Conservation (phyloP, 495 filamentous ascomycete genomes). For the Venustampulla echinocandica region DNA sequence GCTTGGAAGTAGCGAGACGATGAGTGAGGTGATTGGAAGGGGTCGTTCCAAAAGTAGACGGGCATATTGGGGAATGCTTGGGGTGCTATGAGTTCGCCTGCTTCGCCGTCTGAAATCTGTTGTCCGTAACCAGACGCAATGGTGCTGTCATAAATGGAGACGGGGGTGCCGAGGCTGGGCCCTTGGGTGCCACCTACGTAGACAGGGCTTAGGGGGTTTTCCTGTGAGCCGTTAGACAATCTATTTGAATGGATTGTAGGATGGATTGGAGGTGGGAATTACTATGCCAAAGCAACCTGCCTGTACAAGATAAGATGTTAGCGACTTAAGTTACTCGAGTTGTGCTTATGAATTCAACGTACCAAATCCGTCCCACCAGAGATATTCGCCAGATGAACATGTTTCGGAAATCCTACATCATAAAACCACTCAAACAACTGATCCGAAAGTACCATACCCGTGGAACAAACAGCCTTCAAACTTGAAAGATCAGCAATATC, state of each 20-base stretch:
- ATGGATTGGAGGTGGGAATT: neutral
- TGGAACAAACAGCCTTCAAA: conserved; percentile 53
- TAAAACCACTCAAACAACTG: conserved; percentile 77
- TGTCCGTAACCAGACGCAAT: conserved; percentile 46
- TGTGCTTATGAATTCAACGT: conserved; percentile 10
- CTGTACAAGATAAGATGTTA: conserved; percentile 17
- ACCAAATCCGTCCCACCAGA: conserved; percentile 72
- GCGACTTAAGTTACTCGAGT: neutral
- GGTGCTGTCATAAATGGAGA: conserved; percentile 56
- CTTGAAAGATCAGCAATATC: conserved; percentile 50
- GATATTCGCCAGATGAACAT: conserved; percentile 60
- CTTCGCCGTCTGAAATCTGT: conserved; percentile 47
- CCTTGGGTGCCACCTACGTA: conserved; percentile 65
- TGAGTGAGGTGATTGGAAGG: neutral
- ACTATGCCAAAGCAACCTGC: conserved; percentile 56
- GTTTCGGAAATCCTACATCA: conserved; percentile 59
- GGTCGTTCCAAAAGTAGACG: conserved; percentile 30
- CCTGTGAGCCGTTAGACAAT: conserved; percentile 21
- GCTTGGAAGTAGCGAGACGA: conserved; percentile 51
- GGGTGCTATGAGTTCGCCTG: conserved; percentile 66
- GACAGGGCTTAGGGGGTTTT: conserved; percentile 61
- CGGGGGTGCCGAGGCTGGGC: conserved; percentile 50
- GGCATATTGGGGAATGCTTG: conserved; percentile 66
- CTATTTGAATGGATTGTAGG: neutral
- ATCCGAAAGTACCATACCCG: conserved; percentile 71